Conservation (phyloP, 345 rosid species). For the Salix dunnii region DNA sequence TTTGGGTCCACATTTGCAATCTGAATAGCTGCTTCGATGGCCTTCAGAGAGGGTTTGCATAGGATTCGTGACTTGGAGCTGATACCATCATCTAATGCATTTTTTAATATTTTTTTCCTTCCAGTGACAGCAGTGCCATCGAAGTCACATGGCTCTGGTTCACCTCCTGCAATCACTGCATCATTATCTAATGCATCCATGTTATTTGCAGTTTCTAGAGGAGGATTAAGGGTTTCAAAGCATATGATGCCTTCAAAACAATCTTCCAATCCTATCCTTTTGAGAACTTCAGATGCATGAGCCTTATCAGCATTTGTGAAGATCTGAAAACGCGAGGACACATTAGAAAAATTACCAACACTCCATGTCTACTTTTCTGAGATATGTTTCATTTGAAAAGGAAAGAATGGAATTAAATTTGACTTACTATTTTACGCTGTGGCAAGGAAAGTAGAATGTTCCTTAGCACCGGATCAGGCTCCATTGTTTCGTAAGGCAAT, state of each 20-base stretch:
- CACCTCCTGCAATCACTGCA: conserved; percentile 10
- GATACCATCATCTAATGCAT: not conserved
- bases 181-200: conserved; percentile 27
- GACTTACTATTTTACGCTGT: conserved; percentile 70
- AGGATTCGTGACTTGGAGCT: conserved; percentile 36
- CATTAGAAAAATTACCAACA: not conserved
- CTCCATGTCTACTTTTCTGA: not conserved
- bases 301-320: conserved; percentile 29
- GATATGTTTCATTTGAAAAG: not conserved
- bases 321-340: conserved; percentile 17
- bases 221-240: conserved; percentile 35
- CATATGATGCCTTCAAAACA: conserved; percentile 33
- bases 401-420: not conserved
- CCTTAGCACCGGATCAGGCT: conserved; percentile 66
- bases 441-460: conserved; percentile 81
- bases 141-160: not conserved
- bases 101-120: not conserved
- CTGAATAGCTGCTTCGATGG: conserved; percentile 59
- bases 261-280: conserved; percentile 25
- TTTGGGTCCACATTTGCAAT: conserved; percentile 59
- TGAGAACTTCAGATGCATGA: conserved; percentile 27
- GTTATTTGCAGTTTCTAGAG: conserved; percentile 16
- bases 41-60: conserved; percentile 68
- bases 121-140: conserved; percentile 5
- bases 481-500: conserved; percentile 65